Conservation (phyloP, 2,329 filamentous ascomycete genomes). For the Aspergillus oerlinghausenensis region DNA sequence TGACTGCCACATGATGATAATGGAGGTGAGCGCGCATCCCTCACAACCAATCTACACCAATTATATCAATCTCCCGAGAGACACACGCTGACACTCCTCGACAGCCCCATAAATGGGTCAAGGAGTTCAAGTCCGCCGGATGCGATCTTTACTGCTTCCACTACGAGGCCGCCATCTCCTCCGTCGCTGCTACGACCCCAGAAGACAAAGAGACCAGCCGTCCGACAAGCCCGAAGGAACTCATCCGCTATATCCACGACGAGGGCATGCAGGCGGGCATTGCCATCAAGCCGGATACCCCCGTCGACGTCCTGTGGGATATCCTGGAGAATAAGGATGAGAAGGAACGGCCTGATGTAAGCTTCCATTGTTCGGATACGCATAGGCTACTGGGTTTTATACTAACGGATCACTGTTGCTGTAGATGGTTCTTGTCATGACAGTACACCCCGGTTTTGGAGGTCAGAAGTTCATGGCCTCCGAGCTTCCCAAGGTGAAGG, state of each 20-base stretch:
- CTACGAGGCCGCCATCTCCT: constrained; percentile 87
- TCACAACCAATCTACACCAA: too few species aligned
- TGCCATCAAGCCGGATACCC: constrained; percentile 89
- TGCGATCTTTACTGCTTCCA: constrained; percentile 99
- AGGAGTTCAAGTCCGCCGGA: constrained; percentile 86
- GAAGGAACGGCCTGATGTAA: constrained; percentile 81
- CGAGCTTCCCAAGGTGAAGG: constrained; percentile 88
- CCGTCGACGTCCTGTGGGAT: constrained; percentile 87
- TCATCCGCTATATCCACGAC: constrained; percentile 88
- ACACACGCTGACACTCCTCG: neutral
- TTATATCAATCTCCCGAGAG: neutral
- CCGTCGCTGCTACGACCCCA: constrained; percentile 76
- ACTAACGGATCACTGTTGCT: constrained; percentile 7
- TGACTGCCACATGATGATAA: constrained; percentile 99
- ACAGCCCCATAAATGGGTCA: constrained; percentile 96
- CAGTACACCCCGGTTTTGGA: constrained; percentile 93
- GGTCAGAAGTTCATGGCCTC: constrained; percentile 98
- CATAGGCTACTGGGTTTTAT: neutral
- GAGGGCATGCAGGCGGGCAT: constrained; percentile 86
- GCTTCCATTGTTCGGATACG: constrained; percentile 31
- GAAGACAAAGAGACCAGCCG: constrained; percentile 59
- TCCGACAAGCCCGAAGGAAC: constrained; percentile 74
- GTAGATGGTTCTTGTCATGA: constrained; percentile 98
- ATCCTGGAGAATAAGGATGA: constrained; percentile 69
- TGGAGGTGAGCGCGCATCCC: constrained; percentile 61